Evolutionary conservation across 257 asterid species (phyloP).

Genomic region (Fraxinus cuspidata): DNA sequence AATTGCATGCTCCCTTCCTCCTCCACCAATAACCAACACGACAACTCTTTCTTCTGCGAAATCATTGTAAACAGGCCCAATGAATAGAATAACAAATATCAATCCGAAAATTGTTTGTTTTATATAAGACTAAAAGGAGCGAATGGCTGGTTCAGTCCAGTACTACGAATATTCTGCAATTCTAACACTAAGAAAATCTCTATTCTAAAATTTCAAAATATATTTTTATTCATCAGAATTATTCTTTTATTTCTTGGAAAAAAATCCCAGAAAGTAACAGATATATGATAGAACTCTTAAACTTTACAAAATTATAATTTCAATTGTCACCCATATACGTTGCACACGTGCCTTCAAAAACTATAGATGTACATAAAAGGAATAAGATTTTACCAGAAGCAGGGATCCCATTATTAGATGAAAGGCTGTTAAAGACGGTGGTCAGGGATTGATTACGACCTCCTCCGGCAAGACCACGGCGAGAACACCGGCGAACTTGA

Average conservation of each 20-base stretch:
- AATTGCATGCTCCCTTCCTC: conserved; percentile 95
- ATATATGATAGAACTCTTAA: background rate
- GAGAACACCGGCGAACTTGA: background rate
- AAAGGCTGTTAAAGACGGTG: background rate
- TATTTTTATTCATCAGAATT: too few relatives aligned
- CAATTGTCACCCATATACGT: too few relatives aligned
- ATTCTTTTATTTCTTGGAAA: background rate
- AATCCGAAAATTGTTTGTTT: background rate
- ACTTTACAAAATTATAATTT: too few relatives aligned
- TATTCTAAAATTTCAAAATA: background rate
- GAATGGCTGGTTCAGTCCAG: background rate
- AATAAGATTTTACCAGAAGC: background rate
- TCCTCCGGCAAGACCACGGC: background rate
- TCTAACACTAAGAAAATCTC: background rate
- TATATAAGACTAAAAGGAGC: background rate
- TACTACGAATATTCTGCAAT: background rate
- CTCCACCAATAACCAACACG: conserved; percentile 97
- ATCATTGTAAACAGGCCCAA: conserved; percentile 2
- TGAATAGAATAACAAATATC: conserved; percentile 1
- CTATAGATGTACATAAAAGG: background rate
- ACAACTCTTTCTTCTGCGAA: conserved; percentile 61
- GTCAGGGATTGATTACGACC: background rate
- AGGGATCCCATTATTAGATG: background rate
- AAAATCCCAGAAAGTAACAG: background rate
- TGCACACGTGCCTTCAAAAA: background rate